Evolutionary conservation across 2,329 filamentous ascomycete species (phyloP), one percentile per base, ranked within the genome.

Genomic region (Penicillium oxalicum): DNA sequence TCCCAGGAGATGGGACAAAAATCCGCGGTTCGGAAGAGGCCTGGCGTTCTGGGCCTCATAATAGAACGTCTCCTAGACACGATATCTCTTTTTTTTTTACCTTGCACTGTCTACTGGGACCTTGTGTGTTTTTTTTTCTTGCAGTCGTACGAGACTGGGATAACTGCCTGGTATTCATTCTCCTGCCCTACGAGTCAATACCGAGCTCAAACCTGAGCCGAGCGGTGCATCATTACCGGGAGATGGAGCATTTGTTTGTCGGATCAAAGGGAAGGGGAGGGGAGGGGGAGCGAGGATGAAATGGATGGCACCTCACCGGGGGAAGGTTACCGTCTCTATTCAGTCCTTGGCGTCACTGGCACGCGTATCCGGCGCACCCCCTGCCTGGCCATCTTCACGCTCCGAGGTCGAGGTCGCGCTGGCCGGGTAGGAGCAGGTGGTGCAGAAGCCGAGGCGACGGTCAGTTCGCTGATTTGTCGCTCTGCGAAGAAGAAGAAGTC

Each of bases 391-490:
- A 42, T 51, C 55, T 51, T 48, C 54, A 49, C 57, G 57, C 53
- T 51, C 54, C 11, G 52, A 37, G 8, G 28, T 33, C 7, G 45
- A 37, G 25, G 38, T 49, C 43, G 54, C 49, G 45, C 26, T 40
- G 28, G 44, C n/a, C 34, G 49, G 43, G 52, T 25, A 38, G 54
- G 42, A 6, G 36, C 26, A 29, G 45, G 8, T n/a, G 46, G 40
- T 12, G 46, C 32, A 11, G 48, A 38, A 32, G 53, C 32, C 12
- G 48, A 38, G 34, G 51, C 46, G 11, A 41, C 41, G 8, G 53
- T 51, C 37, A 61, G 11, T 24, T 57, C 55, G 18, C 47, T 51
- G 37, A 61, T 56, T 40, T 61, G 58, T 18, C 58, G 58, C 50
- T 61, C 58, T 61, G 34, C 29, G 11, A 25, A 44, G 50, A 32